Percentiles rank a stretch among this genome's conserved stretches.
Evolutionary conservation across 129 eudicot genomes (phyloP).

Genomic region (Silybum marianum): DNA sequence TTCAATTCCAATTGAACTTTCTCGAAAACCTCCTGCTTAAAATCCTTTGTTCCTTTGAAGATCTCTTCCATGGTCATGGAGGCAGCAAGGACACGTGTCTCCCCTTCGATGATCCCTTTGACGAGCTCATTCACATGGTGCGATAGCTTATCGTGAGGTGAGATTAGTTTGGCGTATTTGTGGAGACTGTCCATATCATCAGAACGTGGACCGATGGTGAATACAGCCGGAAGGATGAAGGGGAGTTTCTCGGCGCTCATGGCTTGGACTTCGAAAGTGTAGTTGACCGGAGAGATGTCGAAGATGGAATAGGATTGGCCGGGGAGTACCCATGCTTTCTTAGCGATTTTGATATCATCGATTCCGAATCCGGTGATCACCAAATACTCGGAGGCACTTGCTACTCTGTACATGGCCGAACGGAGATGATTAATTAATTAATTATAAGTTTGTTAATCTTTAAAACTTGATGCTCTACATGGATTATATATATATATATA

Average conservation of each 20-base stretch:
- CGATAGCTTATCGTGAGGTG: slow-evolving; percentile 43
- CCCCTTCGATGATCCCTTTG: slow-evolving; percentile 57
- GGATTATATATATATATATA: background rate
- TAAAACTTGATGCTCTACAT: background rate
- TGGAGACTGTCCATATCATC: slow-evolving; percentile 42
- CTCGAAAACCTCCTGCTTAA: slow-evolving; percentile 51
- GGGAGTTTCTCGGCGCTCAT: slow-evolving; percentile 66
- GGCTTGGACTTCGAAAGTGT: slow-evolving; percentile 56
- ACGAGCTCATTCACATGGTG: slow-evolving; percentile 54
- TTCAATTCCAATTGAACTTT: slow-evolving; percentile 50
- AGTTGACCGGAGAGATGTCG: slow-evolving; percentile 56
- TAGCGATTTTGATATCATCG: slow-evolving; percentile 43
- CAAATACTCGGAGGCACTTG: slow-evolving; percentile 53
- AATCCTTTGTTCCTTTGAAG: slow-evolving; percentile 54
- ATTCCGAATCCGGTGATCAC: slow-evolving; percentile 46
- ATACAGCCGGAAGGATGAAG: slow-evolving; percentile 54
- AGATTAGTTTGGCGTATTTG: slow-evolving; percentile 57
- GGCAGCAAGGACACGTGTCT: slow-evolving; percentile 58
- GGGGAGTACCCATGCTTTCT: slow-evolving; percentile 54
- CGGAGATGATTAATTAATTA: too few species aligned
- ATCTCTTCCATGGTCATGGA: slow-evolving; percentile 69
- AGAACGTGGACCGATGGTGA: slow-evolving; percentile 50
- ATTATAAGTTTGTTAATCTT: background rate
- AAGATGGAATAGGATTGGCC: slow-evolving; percentile 43
- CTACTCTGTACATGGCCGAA: slow-evolving; percentile 39